Evolutionary conservation across 2,329 filamentous ascomycete genomes (phyloP), one percentile per base, ranked within the genome.

Genomic region (Ascochyta koolunga): DNA sequence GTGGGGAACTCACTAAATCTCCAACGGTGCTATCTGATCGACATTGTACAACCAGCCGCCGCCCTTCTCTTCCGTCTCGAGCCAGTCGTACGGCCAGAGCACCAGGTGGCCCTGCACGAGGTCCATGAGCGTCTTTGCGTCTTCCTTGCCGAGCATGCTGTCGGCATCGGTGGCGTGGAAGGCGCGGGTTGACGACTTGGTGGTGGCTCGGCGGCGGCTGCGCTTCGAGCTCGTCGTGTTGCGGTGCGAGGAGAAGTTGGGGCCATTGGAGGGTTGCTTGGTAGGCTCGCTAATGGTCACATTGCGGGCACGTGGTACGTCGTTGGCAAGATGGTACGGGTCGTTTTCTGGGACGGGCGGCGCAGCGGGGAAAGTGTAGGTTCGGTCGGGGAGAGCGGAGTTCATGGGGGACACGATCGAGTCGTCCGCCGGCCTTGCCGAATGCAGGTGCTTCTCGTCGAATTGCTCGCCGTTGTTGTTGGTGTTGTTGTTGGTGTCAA

Each of bases 41-140:
- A 98, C 91, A 70, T 93, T 91, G 77, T 96, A 98, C 59, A 97
- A 84, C 95, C 95, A 99, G 71, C 97, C 96, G 51, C 92, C 91
- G 62, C 91, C 93, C 69, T 88, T 86, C 79, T 98, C 95, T 77
- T 98, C 95, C 50, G 88, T 89, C 65, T 89, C 85, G 1, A 77
- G 55, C 85, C 96, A 99, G 68, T 99, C 91, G 75, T 98, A 96
- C 5, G 95, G 95, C 80, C 96, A 99, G 60, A 91, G 80, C 22
- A 99, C 93, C 46, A 99, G 75, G 71, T 93, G 87, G 1, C 95
- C 95, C 74, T 98, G 93, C 22, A 95, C 84, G 78, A 95, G 78
- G 59, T 86, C 84, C 62, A 97, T 79, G 62, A 98, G 77, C 64
- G 90, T 89, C 71, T 96, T 93, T 1, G 92, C 90, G 62, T 96